A percentile compares a stretch with the other conserved stretches of the same genome.
Conservation (phyloP, 768 basidiomycete genomes). For the Podaxis rugospora region DNA sequence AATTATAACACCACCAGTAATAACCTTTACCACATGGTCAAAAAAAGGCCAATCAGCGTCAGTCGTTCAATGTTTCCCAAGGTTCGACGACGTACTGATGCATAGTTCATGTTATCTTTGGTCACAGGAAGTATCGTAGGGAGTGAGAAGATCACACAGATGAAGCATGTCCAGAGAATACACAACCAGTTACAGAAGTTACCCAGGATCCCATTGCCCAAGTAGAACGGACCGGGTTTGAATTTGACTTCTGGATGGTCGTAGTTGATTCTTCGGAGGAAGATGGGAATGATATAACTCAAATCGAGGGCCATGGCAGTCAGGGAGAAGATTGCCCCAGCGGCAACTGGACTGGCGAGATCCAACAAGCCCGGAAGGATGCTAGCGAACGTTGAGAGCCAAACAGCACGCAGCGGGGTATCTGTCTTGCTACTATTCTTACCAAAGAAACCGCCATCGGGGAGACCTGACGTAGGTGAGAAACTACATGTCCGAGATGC, state of each 20-base stretch:
- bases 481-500: neutral
- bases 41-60: constrained; percentile 1
- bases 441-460: constrained; percentile 77
- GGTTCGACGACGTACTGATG: constrained; percentile 43
- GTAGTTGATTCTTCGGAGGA: constrained; percentile 61
- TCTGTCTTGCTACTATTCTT: constrained; percentile 55
- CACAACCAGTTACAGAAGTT: constrained; percentile 59
- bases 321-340: constrained; percentile 78
- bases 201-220: constrained; percentile 67
- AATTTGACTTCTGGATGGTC: constrained; percentile 81
- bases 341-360: constrained; percentile 72
- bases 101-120: constrained; percentile 74
- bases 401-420: constrained; percentile 77
- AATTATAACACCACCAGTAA: constrained; percentile 48
- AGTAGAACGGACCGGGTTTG: constrained; percentile 83
- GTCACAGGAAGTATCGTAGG: constrained; percentile 70
- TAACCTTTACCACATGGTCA: constrained; percentile 28
- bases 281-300: constrained; percentile 82
- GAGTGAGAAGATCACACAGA: constrained; percentile 67
- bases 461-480: constrained; percentile 40
- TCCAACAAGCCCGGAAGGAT: constrained; percentile 71
- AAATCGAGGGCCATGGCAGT: constrained; percentile 75
- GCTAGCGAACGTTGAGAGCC: constrained; percentile 62
- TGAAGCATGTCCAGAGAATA: constrained; percentile 65
- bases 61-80: neutral